Evolutionary conservation across 2,329 filamentous ascomycete genomes (phyloP), one percentile per base, ranked within the genome.

Genomic region (Epichloe glyceriae): DNA sequence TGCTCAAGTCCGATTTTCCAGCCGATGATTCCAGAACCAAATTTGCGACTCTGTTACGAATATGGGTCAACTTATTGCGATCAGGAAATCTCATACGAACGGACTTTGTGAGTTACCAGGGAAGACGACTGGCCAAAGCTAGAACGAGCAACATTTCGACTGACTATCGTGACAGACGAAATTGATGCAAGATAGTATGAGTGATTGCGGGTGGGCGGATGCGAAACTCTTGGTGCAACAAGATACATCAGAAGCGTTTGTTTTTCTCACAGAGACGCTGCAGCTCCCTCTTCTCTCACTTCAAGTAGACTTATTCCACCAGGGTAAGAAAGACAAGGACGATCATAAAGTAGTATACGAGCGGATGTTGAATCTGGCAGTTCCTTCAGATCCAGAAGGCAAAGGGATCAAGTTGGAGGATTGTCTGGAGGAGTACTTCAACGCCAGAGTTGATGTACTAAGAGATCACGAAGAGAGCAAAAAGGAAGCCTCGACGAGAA

Each of bases 341-440:
- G 93, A 98, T 61, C 91, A 97, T 71, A 95, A 94, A 63, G 88
- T 95, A 52, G 82, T 96, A 49, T 91, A 95, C 57, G 93, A 98
- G 68, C 78, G 93, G 49, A 70, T 96, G 20, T 73, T 98, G 6
- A 93, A 97, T 61, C 80, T 98, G 40, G 90, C 89, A 0, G 86
- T 98, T n/a, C 87, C 88, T 0, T 75, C 83, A 1, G 83, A 87
- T 47, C 76, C 82, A 5, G 80, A 86, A 44, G 83, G 82, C 22
- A 81, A 80, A 52, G 74, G 77, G 3, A 76, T 96, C 54, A 89
- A 84, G 30, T 70, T 98, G 19, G 93, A 97, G 66, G 86, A 94
- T 57, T 97, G 91, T 59, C 70, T 98, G 17, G 90, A 96, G 64
- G 83, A 85, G 49, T 97, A 96, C 62, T 97, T 97, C 74, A 96